Conservation (phyloP, 257 asterid genomes). For the Linderniella brevidens region DNA sequence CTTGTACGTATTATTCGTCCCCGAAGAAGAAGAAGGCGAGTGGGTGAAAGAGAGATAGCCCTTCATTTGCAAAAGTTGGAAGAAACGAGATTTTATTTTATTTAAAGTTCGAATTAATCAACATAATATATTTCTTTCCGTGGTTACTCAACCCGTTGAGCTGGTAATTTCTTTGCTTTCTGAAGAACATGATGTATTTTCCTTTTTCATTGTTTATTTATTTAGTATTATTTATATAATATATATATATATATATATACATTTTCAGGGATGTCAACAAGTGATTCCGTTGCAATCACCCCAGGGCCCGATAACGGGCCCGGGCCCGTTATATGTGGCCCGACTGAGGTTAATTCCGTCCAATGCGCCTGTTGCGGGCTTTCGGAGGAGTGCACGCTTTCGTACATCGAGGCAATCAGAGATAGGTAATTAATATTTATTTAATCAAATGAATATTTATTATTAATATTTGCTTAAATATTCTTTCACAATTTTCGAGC, state of each 20-base stretch:
- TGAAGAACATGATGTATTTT: no score
- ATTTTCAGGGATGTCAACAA: slow-evolving; percentile 35
- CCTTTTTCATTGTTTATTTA: slow-evolving; percentile 6
- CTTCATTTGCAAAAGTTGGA: neutral
- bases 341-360: slow-evolving; percentile 41
- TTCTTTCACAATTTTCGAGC: neutral
- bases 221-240: no score
- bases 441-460: neutral
- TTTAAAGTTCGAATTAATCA: no score
- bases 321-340: slow-evolving; percentile 17
- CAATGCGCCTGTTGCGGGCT: slow-evolving; percentile 88
- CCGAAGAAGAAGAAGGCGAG: slow-evolving; percentile 46
- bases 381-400: slow-evolving; percentile 71
- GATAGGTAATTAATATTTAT: slow-evolving; percentile 15
- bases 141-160: slow-evolving; percentile 12
- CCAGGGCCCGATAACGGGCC: slow-evolving; percentile 31
- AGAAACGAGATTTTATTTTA: no score
- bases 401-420: slow-evolving; percentile 49
- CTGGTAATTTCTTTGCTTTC: slow-evolving; percentile 23
- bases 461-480: neutral
- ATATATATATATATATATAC: neutral
- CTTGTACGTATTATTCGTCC: slow-evolving; percentile 25
- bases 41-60: slow-evolving; percentile 44
- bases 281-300: slow-evolving; percentile 28
- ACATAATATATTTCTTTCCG: neutral